Evolutionary conservation across 768 basidiomycete genomes (phyloP).

Genomic region (Jaapia argillacea): DNA sequence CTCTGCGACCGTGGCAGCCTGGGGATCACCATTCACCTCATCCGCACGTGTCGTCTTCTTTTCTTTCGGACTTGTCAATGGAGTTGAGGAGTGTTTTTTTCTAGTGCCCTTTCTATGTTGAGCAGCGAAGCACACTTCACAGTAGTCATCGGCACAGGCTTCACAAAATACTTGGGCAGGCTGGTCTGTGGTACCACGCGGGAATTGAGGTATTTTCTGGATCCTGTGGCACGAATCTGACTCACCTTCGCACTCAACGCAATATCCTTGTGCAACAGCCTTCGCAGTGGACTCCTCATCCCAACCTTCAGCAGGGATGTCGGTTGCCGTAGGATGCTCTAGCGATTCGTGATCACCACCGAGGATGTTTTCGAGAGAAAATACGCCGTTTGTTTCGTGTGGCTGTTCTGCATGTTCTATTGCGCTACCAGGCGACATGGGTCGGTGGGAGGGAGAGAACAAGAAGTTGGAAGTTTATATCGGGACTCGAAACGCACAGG

Average conservation of each 20-base stretch:
- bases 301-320: constrained; percentile 42
- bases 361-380: constrained; percentile 67
- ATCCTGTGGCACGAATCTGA: too few species aligned
- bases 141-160: constrained; percentile 62
- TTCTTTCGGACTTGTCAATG: constrained; percentile 21
- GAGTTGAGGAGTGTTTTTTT: constrained; percentile 48
- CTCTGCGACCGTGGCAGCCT: constrained; percentile 2
- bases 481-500: too few species aligned
- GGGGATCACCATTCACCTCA: constrained; percentile 4
- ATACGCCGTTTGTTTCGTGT: constrained; percentile 15
- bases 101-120: constrained; percentile 79
- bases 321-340: constrained; percentile 40
- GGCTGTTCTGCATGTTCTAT: constrained; percentile 1
- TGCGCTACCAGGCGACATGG: too few species aligned
- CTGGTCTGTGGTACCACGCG: constrained; percentile 58
- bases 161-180: constrained; percentile 70
- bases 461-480: too few species aligned
- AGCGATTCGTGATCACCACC: constrained; percentile 50
- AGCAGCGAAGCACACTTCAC: constrained; percentile 79
- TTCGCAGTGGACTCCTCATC: constrained; percentile 48
- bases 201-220: too few species aligned
- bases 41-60: constrained; percentile 9
- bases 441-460: too few species aligned
- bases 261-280: constrained; percentile 51
- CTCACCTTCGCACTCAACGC: constrained; percentile 82